Base-by-base conservation (phyloP, 2,329 filamentous ascomycete genomes). In the Colletotrichum viniferum region DNA sequence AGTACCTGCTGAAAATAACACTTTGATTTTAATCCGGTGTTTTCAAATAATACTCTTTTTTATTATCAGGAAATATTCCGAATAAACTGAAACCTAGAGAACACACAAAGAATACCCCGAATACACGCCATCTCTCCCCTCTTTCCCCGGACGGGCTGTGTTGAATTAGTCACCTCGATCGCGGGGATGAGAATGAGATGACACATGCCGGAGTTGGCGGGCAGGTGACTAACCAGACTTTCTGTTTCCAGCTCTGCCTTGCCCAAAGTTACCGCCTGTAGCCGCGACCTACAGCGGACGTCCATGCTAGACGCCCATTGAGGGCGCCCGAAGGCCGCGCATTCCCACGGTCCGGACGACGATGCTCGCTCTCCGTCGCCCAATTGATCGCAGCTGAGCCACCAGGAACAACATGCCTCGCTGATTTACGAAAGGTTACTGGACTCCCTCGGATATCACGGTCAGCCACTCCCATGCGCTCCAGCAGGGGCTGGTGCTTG, bases 1-100 rank as follows among this genome's bases (percentile, higher is more conserved):
- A 72, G 68, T 30, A 6, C 13, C 18, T 61, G 48, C 60, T 48
- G 30, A 56, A 74, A 72, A 72, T 67, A 72, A 72, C 55, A 67
- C 8, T 36, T 38, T 21, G 9, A 21, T 48, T 28, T 28, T 28
- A 10, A 48, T 43, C 69, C 69, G 62, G 69, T 24, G 69, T 71
- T 74, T 67, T 71, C 26, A 60, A 63, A 63, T 32, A 48, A 16
- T 12, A 60, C 30, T 64, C 26, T 43, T 5, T 58, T 30, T 43
- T 18, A 43, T 28, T 26, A 26, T 26, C 26, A 26, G 26, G 6
- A 26, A 34, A 43, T 58, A 21, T 55, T 55, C n/a, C 13, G n/a
- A 66, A 55, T 65, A 65, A 52, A 52, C 38, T 52, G 21, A 52
- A 62, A 62, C 26, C 26, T 60, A 7, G 5, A 13, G 21, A 32